Conservation (phyloP, 2,329 filamentous ascomycete species). For the Fusarium sp. region DNA sequence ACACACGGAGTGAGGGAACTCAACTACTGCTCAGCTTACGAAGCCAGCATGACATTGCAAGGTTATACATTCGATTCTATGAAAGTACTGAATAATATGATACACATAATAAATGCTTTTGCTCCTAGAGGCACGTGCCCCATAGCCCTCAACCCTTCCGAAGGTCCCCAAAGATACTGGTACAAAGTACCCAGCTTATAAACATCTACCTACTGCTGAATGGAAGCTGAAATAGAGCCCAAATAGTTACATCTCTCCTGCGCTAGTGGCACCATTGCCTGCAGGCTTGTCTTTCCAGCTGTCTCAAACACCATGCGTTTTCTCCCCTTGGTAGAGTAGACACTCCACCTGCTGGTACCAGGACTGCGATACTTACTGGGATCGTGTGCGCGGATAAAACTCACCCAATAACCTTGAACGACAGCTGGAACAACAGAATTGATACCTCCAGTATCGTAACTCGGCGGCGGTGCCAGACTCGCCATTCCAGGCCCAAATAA, state of each 20-base stretch:
- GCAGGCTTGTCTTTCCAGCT: slow-evolving; percentile 53
- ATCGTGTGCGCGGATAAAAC: slow-evolving; percentile 73
- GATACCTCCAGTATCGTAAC: slow-evolving; percentile 61
- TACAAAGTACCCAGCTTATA: not conserved
- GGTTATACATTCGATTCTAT: too few species aligned
- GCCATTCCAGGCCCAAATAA: slow-evolving; percentile 73
- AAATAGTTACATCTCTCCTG: slow-evolving; percentile 42
- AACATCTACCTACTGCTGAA: slow-evolving; percentile 22
- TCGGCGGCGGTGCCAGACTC: slow-evolving; percentile 58
- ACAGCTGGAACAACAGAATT: slow-evolving; percentile 69
- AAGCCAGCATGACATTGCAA: too few species aligned
- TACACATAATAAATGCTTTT: too few species aligned
- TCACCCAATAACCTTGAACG: slow-evolving; percentile 78
- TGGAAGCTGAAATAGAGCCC: slow-evolving; percentile 14
- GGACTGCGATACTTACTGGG: slow-evolving; percentile 64
- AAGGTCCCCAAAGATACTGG: not conserved
- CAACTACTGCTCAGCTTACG: too few species aligned
- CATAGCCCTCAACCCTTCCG: not conserved
- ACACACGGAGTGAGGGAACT: too few species aligned
- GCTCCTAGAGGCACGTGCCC: too few species aligned
- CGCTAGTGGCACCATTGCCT: slow-evolving; percentile 43
- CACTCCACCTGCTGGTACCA: slow-evolving; percentile 53
- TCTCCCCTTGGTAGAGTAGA: slow-evolving; percentile 47
- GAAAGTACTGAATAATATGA: too few species aligned
- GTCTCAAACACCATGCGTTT: slow-evolving; percentile 55